Evolutionary conservation across 257 asterid species (phyloP).

Genomic region (Capsicum pubescens): DNA sequence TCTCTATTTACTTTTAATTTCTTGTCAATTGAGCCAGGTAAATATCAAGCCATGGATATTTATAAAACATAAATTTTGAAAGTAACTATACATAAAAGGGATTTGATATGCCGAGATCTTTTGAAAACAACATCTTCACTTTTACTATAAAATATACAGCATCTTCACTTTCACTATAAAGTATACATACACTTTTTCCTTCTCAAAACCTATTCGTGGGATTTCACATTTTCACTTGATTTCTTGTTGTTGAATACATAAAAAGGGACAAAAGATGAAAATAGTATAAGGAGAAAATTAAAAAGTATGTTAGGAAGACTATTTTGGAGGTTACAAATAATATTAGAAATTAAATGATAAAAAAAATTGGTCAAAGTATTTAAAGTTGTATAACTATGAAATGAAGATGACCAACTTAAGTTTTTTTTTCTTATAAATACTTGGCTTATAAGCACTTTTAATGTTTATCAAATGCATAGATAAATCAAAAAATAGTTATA

Average conservation of each 20-base stretch:
- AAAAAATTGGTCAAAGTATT: neutral
- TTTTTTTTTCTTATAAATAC: neutral
- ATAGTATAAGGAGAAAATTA: too few species aligned
- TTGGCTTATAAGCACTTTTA: neutral
- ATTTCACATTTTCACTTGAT: neutral
- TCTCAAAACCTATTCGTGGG: fast-evolving
- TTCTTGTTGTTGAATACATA: neutral
- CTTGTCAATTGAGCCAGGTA: neutral
- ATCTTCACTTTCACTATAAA: neutral
- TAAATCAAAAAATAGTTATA: neutral
- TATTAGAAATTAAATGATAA: neutral
- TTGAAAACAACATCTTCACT: neutral
- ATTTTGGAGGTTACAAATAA: neutral
- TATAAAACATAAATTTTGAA: neutral
- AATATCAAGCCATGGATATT: neutral
- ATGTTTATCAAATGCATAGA: neutral
- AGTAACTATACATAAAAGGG: neutral
- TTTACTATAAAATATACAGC: too few species aligned
- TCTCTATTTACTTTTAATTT: neutral
- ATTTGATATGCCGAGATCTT: neutral
- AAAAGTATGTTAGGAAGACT: neutral
- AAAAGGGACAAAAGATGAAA: neutral
- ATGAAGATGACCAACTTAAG: neutral
- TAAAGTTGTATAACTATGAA: neutral
- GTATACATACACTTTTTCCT: fast-evolving